Evolutionary conservation across 1,139 yeast species (phyloP), one percentile per base, ranked within the genome.

Genomic region (Kodamaea anthophila): DNA sequence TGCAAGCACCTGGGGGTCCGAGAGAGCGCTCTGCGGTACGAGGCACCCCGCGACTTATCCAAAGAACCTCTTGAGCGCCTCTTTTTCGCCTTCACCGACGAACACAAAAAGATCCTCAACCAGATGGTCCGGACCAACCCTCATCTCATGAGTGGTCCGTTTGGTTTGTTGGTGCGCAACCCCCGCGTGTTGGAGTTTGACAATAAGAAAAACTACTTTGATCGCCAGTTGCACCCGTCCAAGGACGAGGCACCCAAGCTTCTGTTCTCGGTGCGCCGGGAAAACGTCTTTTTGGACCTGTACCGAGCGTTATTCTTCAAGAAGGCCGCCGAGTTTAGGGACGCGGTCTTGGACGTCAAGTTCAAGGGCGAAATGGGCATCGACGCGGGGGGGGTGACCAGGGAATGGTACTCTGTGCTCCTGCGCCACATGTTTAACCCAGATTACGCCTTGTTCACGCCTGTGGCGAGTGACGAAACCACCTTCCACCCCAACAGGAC

Each of bases 341-440:
- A 74, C 31, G 73, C 91, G 4, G 78, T 81, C 40, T 62, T 91
- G 42, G 91, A 83, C 33, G 77, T 93, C 25, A 72, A 71, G 18
- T 93, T 93, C 60, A 81, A 79, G 43, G 96, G 95, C 4, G 99
- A 93, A 53, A 83, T 84, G 35, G 99, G 98, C 43, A 85, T 91
- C 29, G 99, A 93, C 65, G 98, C 96, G 3, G 99, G 99, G 44
- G 99, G 99, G 30, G 81, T 93, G 13, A 86, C 96, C 0, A 69
- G 98, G 47, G 99, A 93, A 54, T 93, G 98, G 98, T 88, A 81
- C 49, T 97, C 87, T 51, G 95, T 88, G 7, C 60, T 93, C 34
- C 81, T 96, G 0, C 68, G 96, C 38, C 97, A 91, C 55, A 88
- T 93, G 85, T 87, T 91, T 58, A 88, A 91, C 50, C 95, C 98